Base-by-base conservation (phyloP, 2,329 filamentous ascomycete genomes). In the Colletotrichum godetiae region DNA sequence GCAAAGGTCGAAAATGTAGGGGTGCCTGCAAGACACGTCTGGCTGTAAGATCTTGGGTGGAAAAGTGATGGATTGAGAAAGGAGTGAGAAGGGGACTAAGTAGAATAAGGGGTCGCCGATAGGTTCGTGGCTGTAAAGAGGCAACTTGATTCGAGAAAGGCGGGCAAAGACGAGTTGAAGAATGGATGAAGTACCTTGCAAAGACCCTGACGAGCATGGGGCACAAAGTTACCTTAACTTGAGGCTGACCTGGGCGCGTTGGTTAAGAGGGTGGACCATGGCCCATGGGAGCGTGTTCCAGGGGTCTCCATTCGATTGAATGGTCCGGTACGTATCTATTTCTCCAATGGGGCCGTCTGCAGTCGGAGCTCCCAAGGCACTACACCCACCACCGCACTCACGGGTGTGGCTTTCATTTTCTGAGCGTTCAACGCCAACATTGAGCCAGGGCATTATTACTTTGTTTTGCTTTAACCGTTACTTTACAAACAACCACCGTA, bases 191-290 rank as follows among this genome's bases (percentile, higher is more conserved):
- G 13, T 55, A 56, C 63, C 27, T 67, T 56, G 33, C 27, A 61
- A 19, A 57, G 56, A 67, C 68, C 68, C 56, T 70, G 29, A 31
- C 27, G 35, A 63, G 33, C 22, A 58, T 58, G 60, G 60, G 61
- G 59, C 49, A 58, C n/a, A 67, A 70, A 64, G 35, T 52, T 58
- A 37, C 46, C 27, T 66, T 67, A 33, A 59, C 29, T 67, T 71
- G 63, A 67, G 68, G 68, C 63, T 71, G 63, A 67, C 63, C 65
- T 49, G 60, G 52, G 59, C 63, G 68, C 63, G 63, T 71, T 57
- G 63, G 56, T 71, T 60, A 57, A 64, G 46, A 71, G 42, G 57
- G 56, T 29, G 27, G 27, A 29, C 15, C 37, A 42, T 42, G 15
- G 15, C 37, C 53, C 46, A 24, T 56, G 55, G 19, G 56, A 67